A percentile compares a stretch with the other conserved stretches of the same genome.
phyloP scores from a whole-genome alignment of 495 filamentous ascomycete species.

The Annulohypoxylon moriforme region DNA sequence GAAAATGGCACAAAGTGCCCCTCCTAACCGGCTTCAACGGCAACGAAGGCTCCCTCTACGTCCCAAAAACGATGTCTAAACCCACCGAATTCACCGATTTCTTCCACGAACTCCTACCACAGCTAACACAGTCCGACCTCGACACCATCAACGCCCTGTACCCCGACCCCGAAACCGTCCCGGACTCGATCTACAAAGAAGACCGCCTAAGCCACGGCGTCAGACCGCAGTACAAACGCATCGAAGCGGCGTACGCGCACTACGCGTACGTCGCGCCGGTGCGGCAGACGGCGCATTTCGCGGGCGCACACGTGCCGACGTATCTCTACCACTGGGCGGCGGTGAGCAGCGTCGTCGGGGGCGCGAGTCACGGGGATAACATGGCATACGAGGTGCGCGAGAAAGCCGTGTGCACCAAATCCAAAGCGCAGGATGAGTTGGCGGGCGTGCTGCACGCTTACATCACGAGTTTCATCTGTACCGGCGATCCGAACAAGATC shows the following conservation, averaged over 20 bases:
- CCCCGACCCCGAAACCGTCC: neutral
- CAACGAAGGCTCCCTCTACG: slow-evolving; percentile 5
- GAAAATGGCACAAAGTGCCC: neutral
- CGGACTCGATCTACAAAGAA: neutral
- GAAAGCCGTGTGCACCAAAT: neutral
- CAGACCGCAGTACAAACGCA: neutral
- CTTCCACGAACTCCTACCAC: neutral
- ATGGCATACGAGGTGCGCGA: slow-evolving; percentile 5
- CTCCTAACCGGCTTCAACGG: slow-evolving; percentile 4
- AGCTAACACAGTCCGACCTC: neutral
- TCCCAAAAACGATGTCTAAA: neutral
- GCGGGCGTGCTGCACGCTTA: neutral
- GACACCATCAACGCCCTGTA: neutral
- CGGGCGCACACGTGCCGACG: neutral
- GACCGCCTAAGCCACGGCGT: neutral
- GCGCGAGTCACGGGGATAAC: neutral
- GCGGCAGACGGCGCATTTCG: slow-evolving; percentile 1
- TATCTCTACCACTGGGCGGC: neutral
- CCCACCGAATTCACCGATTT: neutral
- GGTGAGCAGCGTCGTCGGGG: neutral
- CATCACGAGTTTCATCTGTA: neutral
- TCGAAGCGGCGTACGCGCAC: neutral
- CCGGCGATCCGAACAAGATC: slow-evolving; percentile 1
- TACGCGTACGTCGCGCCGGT: neutral
- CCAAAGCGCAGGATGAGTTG: neutral